Conservation (phyloP, 1,284 basidiomycete genomes). For the Ustilago crameri region DNA sequence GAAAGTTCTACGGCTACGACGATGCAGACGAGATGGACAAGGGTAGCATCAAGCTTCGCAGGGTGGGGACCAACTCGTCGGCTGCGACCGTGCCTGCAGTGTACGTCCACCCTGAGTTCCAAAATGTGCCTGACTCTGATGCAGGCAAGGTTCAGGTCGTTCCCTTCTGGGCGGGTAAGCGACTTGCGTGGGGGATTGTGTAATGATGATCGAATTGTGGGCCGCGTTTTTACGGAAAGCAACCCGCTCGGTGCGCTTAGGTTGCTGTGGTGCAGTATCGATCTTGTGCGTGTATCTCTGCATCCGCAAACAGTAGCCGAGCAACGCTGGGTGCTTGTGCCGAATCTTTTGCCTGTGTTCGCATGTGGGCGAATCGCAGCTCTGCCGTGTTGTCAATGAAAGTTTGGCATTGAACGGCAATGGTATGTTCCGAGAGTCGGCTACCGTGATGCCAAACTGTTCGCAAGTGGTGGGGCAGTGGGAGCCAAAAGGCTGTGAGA, state of each 20-base stretch:
- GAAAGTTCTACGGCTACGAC: conserved; percentile 61
- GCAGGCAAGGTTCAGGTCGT: conserved; percentile 73
- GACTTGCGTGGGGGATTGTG: conserved; percentile 82
- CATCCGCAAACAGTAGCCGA: conserved; percentile 15
- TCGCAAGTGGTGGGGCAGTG: not conserved
- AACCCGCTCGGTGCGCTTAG: not conserved
- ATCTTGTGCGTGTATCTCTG: conserved; percentile 26
- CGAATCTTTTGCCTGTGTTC: not conserved
- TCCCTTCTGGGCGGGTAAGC: conserved; percentile 91
- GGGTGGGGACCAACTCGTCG: conserved; percentile 10
- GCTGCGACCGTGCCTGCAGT: conserved; percentile 52
- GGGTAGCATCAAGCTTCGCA: conserved; percentile 51
- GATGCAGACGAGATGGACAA: conserved; percentile 16
- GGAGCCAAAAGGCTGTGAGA: not conserved
- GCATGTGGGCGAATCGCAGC: too few species aligned
- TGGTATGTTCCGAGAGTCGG: conserved; percentile 1
- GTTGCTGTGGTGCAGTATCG: not conserved
- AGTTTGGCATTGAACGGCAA: not conserved
- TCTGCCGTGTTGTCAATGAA: too few species aligned
- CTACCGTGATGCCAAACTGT: not conserved
- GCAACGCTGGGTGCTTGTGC: not conserved
- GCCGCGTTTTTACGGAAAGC: conserved; percentile 4
- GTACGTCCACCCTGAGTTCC: conserved; percentile 55
- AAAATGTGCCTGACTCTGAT: conserved; percentile 38
- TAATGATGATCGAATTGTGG: conserved; percentile 5